Evolutionary conservation across 495 filamentous ascomycete species (phyloP).

Genomic region (Mytilinidion resinicola): DNA sequence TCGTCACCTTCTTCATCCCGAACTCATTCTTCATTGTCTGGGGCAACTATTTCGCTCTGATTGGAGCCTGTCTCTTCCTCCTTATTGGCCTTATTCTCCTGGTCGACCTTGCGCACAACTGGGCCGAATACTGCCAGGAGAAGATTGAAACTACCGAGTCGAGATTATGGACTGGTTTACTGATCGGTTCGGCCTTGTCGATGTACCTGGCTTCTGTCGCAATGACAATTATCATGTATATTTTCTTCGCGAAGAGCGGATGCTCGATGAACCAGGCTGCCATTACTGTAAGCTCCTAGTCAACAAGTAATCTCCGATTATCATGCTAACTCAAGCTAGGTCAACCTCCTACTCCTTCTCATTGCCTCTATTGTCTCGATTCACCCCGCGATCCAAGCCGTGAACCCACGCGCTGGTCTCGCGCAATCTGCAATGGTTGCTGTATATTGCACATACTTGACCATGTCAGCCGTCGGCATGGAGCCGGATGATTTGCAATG

Average conservation of each 20-base stretch:
- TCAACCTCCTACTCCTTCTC: conserved; percentile 83
- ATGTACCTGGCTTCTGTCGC: conserved; percentile 88
- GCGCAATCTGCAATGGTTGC: conserved; percentile 97
- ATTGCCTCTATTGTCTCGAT: conserved; percentile 77
- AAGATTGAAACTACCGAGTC: conserved; percentile 92
- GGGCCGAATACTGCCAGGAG: conserved; percentile 90
- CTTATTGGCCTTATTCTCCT: conserved; percentile 86
- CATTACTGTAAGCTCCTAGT: conserved; percentile 47
- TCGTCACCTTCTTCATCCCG: conserved; percentile 90
- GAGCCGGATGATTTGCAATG: conserved; percentile 92
- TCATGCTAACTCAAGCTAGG: conserved; percentile 31
- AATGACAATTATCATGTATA: conserved; percentile 95
- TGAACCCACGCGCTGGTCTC: conserved; percentile 86
- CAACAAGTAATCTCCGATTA: too few relatives aligned
- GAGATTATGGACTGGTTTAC: conserved; percentile 69
- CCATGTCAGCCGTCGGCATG: conserved; percentile 97
- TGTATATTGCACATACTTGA: conserved; percentile 96
- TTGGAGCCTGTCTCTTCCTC: conserved; percentile 89
- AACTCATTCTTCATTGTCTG: conserved; percentile 92
- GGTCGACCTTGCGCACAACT: conserved; percentile 94
- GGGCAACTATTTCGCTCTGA: conserved; percentile 87
- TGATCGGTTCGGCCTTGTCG: conserved; percentile 85
- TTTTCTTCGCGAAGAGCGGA: conserved; percentile 79
- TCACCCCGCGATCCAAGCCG: conserved; percentile 83
- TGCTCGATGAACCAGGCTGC: conserved; percentile 93